Base-by-base conservation (phyloP, 257 asterid genomes). In the Asclepias syriaca region DNA sequence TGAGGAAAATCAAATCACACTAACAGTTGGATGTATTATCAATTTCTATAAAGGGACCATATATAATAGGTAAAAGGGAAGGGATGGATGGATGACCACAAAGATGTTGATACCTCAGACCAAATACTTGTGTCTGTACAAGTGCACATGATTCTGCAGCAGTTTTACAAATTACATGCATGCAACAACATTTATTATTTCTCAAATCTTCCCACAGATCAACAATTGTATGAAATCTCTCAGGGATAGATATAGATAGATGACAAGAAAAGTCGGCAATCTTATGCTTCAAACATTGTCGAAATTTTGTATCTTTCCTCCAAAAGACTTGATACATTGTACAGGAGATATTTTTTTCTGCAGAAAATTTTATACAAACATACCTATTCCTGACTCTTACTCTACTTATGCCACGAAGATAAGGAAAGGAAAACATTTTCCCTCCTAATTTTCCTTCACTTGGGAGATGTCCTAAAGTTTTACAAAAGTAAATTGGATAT, bases 21-120 rank as follows among this genome's bases (percentile, higher is more conserved):
- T 63, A 34, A 16, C 49, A 63, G 68, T 14, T 61, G 66, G 66
- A 13, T 15, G 18, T 22, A 63, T 63, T 63, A 63, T 63, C 48
- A 16, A 5, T 24, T 21, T 8, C 10, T 6, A 43, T 6, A 27
- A 55, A 58, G 56, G 56, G 71, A 50, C 72, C 72, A 68, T 63
- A 18, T 43, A 18, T 43, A 43, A 18, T 43, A 7, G 11, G 48
- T 43, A 43, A 7, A 43, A 9, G 48, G 39, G 39, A 4, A 34
- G 29, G n/a, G 54, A 43, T 7, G 48, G 48, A 43, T 43, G 54
- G 68, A 56, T 58, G 78, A 67, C 78, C 71, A 58, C 78, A 75
- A 21, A 63, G 68, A 63, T 63, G 68, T 22, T 63, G 68, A 63
- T 63, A 63, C 27, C 68, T 63, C 68, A 60, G 46, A 32, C 22